Evolutionary conservation across 163 green algal species (phyloP).

Genomic region (Scenedesmus sp.): DNA sequence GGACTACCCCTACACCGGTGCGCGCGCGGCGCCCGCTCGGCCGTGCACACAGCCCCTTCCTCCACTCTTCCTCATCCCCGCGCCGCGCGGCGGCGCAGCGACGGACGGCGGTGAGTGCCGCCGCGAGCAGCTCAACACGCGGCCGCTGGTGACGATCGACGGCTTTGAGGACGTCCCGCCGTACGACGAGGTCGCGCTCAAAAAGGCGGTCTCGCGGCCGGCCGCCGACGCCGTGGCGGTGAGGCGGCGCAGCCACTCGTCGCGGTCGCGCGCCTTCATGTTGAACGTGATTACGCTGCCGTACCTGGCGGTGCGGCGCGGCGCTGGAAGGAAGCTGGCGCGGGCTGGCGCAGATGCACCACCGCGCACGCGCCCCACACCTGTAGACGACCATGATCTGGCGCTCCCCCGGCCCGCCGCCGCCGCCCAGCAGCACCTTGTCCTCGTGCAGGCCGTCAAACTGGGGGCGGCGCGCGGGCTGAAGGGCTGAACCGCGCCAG

Average conservation of each 20-base stretch:
- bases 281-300: conserved; percentile 62
- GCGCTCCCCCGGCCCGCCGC: not conserved
- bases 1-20: conserved; percentile 76
- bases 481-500: no score
- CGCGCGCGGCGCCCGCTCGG: not conserved
- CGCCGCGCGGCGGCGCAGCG: conserved; percentile 31
- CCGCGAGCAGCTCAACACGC: conserved; percentile 48
- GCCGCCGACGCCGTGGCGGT: not conserved
- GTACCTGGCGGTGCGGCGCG: conserved; percentile 45
- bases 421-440: conserved; percentile 8
- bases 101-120: conserved; percentile 73
- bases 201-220: not conserved
- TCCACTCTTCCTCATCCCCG: not conserved
- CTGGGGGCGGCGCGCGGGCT: not conserved
- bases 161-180: conserved; percentile 80
- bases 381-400: conserved; percentile 33
- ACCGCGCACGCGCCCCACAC: no score
- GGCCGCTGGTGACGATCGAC: conserved; percentile 84
- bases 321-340: no score
- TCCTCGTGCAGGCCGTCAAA: conserved; percentile 19
- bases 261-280: conserved; percentile 13
- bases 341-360: no score
- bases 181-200: conserved; percentile 53
- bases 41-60: not conserved
- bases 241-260: conserved; percentile 41